A percentile compares a stretch with the other conserved stretches of the same genome.
These are phyloP conservation scores for Penicillium roqueforti DNA, from an alignment of 495 filamentous ascomycete genomes.

Conservation along the genomic window DNA sequence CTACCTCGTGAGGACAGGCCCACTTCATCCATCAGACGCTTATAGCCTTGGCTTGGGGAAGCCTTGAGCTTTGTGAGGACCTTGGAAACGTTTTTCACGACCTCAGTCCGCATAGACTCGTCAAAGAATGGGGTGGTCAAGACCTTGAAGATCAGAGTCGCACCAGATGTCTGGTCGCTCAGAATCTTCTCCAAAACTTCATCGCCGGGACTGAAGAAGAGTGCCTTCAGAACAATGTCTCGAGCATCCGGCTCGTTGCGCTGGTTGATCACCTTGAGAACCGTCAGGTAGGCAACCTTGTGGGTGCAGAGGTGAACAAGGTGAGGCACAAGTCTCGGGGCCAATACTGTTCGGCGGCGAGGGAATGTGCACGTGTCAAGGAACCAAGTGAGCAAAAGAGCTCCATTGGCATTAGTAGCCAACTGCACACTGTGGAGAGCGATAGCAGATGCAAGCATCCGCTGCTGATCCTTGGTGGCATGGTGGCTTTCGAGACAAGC, in stretches of 20 bases:
- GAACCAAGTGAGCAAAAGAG: slow-evolving; percentile 94
- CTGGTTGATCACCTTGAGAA: slow-evolving; percentile 98
- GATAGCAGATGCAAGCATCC: slow-evolving; percentile 91
- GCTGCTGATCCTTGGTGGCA: slow-evolving; percentile 89
- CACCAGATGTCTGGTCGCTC: slow-evolving; percentile 85
- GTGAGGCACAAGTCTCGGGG: slow-evolving; percentile 88
- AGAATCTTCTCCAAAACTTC: slow-evolving; percentile 86
- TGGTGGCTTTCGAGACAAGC: slow-evolving; percentile 97
- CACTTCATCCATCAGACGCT: slow-evolving; percentile 97
- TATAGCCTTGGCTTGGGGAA: slow-evolving; percentile 92
- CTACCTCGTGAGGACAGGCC: slow-evolving; percentile 66
- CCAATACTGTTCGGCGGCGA: slow-evolving; percentile 83
- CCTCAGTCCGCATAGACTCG: slow-evolving; percentile 79
- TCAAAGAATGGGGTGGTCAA: slow-evolving; percentile 97
- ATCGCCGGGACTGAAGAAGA: slow-evolving; percentile 92
- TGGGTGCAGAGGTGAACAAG: slow-evolving; percentile 97
- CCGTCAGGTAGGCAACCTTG: slow-evolving; percentile 96
- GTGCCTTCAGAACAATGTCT: slow-evolving; percentile 83
- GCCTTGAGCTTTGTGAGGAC: slow-evolving; percentile 88
- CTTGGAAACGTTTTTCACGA: slow-evolving; percentile 85
- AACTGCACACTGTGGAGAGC: slow-evolving; percentile 94
- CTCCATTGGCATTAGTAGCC: slow-evolving; percentile 94
- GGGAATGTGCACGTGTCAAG: slow-evolving; percentile 97
- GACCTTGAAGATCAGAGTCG: slow-evolving; percentile 96
- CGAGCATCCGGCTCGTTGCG: slow-evolving; percentile 89